These are phyloP conservation scores for Trametes elegans DNA, from an alignment of 768 basidiomycete species.

Conservation along the genomic window DNA sequence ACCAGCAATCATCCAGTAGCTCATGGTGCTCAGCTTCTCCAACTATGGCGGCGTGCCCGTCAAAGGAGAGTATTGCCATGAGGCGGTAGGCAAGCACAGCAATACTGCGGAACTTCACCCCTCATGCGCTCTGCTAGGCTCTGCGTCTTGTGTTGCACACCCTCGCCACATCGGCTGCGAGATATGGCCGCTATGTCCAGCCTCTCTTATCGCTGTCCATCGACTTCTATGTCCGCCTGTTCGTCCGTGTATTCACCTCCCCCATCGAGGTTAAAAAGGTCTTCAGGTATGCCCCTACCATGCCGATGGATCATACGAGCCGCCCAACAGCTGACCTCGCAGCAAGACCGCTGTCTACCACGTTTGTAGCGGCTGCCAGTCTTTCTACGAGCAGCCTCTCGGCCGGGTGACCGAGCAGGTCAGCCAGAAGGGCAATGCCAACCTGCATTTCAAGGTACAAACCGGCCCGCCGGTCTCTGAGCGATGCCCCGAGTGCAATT, in stretches of 20 bases:
- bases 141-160: slow-evolving; percentile 88
- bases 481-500: slow-evolving; percentile 82
- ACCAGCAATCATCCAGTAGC: background rate
- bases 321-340: slow-evolving; percentile 10
- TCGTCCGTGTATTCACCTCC: slow-evolving; percentile 71
- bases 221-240: slow-evolving; percentile 95
- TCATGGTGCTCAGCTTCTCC: slow-evolving; percentile 59
- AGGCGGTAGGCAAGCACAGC: slow-evolving; percentile 57
- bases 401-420: slow-evolving; percentile 66
- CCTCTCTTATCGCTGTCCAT: slow-evolving; percentile 90
- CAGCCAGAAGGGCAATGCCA: slow-evolving; percentile 55
- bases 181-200: slow-evolving; percentile 90
- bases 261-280: slow-evolving; percentile 84
- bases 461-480: slow-evolving; percentile 63
- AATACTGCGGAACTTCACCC: background rate
- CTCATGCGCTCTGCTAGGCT: slow-evolving; percentile 48
- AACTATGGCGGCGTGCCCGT: slow-evolving; percentile 93
- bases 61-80: slow-evolving; percentile 94
- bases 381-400: slow-evolving; percentile 81
- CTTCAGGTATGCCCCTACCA: slow-evolving; percentile 54
- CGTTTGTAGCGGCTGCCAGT: slow-evolving; percentile 81
- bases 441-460: slow-evolving; percentile 68
- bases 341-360: slow-evolving; percentile 88
- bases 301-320: background rate
- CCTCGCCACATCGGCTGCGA: slow-evolving; percentile 80